Evolutionary conservation across 257 asterid species (phyloP).

Genomic region (Lithospermum erythrorhizon): DNA sequence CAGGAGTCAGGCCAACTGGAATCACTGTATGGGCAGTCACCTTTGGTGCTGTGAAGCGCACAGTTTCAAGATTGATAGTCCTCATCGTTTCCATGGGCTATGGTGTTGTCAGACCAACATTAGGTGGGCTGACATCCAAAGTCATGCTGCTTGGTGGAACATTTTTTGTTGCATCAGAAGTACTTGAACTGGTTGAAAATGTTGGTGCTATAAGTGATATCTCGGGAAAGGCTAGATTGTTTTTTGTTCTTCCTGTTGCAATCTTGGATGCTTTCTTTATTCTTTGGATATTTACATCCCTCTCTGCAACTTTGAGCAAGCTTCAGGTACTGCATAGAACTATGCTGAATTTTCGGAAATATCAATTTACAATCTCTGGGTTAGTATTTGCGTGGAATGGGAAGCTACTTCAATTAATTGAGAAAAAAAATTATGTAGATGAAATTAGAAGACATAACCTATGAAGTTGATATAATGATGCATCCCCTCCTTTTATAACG

Average conservation of each 20-base stretch:
- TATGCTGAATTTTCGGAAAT: background rate
- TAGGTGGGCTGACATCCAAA: constrained; percentile 92
- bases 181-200: constrained; percentile 79
- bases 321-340: constrained; percentile 67
- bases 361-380: background rate
- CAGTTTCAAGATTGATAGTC: constrained; percentile 66
- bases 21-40: constrained; percentile 94
- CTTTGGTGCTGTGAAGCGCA: constrained; percentile 79
- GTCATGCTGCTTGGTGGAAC: constrained; percentile 88
- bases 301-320: constrained; percentile 76
- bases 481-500: too few relatives aligned
- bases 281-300: constrained; percentile 87
- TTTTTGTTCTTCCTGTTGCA: constrained; percentile 86
- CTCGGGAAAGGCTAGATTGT: constrained; percentile 83
- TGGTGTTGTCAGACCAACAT: constrained; percentile 92
- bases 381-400: too few relatives aligned
- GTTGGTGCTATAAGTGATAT: constrained; percentile 87
- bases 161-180: constrained; percentile 75
- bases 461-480: too few relatives aligned
- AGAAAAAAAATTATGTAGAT: too few relatives aligned
- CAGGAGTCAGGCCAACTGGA: constrained; percentile 79
- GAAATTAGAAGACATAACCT: too few relatives aligned
- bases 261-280: constrained; percentile 91
- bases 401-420: too few relatives aligned
- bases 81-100: constrained; percentile 93